These are phyloP conservation scores for Phytophthora hibernalis DNA, from an alignment of 352 stramenopile species.

Conservation along the genomic window DNA sequence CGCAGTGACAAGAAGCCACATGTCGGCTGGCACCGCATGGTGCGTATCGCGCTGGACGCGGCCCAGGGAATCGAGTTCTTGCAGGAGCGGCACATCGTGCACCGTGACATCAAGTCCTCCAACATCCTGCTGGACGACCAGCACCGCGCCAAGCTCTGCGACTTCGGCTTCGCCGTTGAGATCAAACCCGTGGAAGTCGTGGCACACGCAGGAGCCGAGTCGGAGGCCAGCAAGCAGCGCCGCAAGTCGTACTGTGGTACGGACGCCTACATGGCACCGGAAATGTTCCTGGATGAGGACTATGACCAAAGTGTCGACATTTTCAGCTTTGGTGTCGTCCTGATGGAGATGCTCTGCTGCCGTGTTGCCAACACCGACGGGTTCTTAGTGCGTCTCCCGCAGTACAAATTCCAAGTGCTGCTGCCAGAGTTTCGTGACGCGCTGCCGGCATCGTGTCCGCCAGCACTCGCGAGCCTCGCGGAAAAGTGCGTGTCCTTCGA, in stretches of 20 bases:
- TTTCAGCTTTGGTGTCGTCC: constrained; percentile 86
- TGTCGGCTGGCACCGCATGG: constrained; percentile 66
- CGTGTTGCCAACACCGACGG: constrained; percentile 79
- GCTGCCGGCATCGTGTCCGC: constrained; percentile 68
- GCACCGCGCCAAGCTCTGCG: constrained; percentile 79
- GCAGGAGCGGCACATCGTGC: constrained; percentile 87
- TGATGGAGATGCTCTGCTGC: constrained; percentile 90
- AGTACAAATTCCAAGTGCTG: constrained; percentile 80
- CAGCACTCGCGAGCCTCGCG: constrained; percentile 59
- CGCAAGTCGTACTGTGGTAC: constrained; percentile 90
- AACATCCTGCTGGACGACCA: constrained; percentile 86
- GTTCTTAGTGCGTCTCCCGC: constrained; percentile 84
- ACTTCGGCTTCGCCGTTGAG: constrained; percentile 88
- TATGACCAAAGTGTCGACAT: constrained; percentile 88
- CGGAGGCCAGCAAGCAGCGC: constrained; percentile 46
- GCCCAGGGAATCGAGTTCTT: constrained; percentile 96
- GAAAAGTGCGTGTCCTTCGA: constrained; percentile 86
- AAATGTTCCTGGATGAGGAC: constrained; percentile 88
- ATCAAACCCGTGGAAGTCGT: constrained; percentile 45
- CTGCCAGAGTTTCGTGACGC: constrained; percentile 70
- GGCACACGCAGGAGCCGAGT: constrained; percentile 37
- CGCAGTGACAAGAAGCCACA: constrained; percentile 53
- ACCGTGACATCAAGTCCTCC: constrained; percentile 90
- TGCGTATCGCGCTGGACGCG: constrained; percentile 77
- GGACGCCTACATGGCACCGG: constrained; percentile 85